Base-by-base conservation (phyloP, 352 stramenopile species). In the Globisporangium abappressorium region DNA sequence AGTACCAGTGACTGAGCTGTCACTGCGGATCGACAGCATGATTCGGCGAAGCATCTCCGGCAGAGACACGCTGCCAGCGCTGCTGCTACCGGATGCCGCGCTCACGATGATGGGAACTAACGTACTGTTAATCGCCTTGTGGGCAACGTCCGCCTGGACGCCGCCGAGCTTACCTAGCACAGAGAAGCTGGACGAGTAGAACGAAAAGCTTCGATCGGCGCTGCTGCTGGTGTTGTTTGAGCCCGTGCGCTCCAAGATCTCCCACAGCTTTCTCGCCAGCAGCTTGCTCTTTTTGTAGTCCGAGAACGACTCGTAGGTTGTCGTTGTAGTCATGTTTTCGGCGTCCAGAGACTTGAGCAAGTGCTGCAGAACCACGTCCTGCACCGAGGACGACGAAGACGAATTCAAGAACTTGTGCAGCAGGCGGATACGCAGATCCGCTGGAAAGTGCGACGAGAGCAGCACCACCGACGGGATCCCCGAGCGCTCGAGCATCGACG, bases 271-370 rank as follows among this genome's bases (percentile, higher is more conserved):
- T 3, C 65, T 66, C 5, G 75, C 70, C 24, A 87, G 66, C 43
- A 77, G 9, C n/a, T 80, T 81, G 20, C 61, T 62, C n/a, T 73
- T 73, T 60, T 77, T 78, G 62, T 80, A 81, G 28, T 78, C 72
- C 2, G 63, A 61, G 12, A 81, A 76, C 1, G 70, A 74, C 14
- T 15, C 28, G 46, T 67, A 78, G 28, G 70, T 41, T 12, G 36
- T 41, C 12, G 8, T 20, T 3, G 62, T 69, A 33, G 71, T 49
- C 20, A 33, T 34, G 18, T 18, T 22, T 5, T 65, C 62, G 5
- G 62, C 20, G 58, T 65, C 71, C 5, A 87, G 57, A 9, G 75
- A 80, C 53, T 61, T 30, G 6, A 87, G 66, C 9, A 82, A 58
- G 43, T 69, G 62, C 26, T 84, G 66, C 24, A 87, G 20, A 0